Evolutionary conservation across 805 yeast species (phyloP).

Genomic region (Wickerhamiella lipophila): DNA sequence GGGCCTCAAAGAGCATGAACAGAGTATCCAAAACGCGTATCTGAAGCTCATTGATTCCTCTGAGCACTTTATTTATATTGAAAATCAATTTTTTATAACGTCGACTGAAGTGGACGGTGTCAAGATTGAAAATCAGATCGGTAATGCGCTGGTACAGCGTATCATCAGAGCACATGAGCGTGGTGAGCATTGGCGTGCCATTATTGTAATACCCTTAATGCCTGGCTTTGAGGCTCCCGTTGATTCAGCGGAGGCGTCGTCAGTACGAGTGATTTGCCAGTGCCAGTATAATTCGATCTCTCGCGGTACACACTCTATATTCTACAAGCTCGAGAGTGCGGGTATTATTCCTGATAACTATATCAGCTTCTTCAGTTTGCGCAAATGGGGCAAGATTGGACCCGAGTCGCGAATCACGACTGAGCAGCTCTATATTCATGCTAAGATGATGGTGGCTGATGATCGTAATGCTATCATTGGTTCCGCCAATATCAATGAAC

Average conservation of each 20-base stretch:
- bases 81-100: slow-evolving; percentile 88
- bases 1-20: slow-evolving; percentile 74
- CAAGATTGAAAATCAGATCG: slow-evolving; percentile 74
- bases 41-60: slow-evolving; percentile 80
- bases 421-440: slow-evolving; percentile 89
- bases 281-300: slow-evolving; percentile 91
- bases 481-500: slow-evolving; percentile 91
- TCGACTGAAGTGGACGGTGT: slow-evolving; percentile 71
- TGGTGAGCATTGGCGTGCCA: slow-evolving; percentile 74
- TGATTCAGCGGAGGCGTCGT: slow-evolving; percentile 83
- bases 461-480: slow-evolving; percentile 91
- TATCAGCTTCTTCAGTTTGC: slow-evolving; percentile 76
- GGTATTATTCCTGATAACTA: slow-evolving; percentile 85
- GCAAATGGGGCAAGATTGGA: slow-evolving; percentile 94
- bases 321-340: slow-evolving; percentile 60
- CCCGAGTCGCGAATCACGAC: slow-evolving; percentile 59
- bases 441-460: slow-evolving; percentile 82
- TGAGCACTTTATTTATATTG: slow-evolving; percentile 86
- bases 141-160: slow-evolving; percentile 95
- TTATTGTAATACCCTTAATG: slow-evolving; percentile 85
- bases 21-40: slow-evolving; percentile 86
- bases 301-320: slow-evolving; percentile 77
- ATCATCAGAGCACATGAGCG: slow-evolving; percentile 77
- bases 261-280: slow-evolving; percentile 92
- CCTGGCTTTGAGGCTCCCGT: slow-evolving; percentile 95